Conservation (phyloP, 2,329 filamentous ascomycete species). For the Apiospora hydei region DNA sequence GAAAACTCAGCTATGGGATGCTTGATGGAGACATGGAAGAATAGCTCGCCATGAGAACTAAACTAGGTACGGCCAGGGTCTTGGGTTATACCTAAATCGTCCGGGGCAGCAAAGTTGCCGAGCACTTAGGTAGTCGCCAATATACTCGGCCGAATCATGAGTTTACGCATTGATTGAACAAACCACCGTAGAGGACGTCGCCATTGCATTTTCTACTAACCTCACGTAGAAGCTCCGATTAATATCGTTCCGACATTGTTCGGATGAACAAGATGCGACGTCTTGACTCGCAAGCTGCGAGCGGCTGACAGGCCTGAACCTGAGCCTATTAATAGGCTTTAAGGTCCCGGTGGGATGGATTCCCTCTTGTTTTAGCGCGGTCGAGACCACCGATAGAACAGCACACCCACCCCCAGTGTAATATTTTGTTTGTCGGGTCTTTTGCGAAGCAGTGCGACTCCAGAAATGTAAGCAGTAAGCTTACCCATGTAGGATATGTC, state of each 20-base stretch:
- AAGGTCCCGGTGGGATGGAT: slow-evolving; percentile 1
- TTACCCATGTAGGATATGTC: not conserved
- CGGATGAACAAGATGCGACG: not conserved
- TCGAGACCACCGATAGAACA: not conserved
- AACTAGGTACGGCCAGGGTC: no score
- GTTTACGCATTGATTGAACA: no score
- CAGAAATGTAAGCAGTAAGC: no score
- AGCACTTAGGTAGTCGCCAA: no score
- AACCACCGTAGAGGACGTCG: not conserved
- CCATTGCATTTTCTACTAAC: not conserved
- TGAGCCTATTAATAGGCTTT: not conserved
- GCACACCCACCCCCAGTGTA: not conserved
- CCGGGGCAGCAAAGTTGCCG: no score
- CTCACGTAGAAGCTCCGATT: not conserved
- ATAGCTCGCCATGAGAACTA: no score
- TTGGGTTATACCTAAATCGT: no score
- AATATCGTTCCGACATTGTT: not conserved
- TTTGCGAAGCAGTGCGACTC: not conserved
- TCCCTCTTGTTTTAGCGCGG: slow-evolving; percentile 3
- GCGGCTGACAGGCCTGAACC: not conserved
- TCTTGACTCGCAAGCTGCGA: not conserved
- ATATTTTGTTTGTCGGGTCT: not conserved
- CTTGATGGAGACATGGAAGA: no score
- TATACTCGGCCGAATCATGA: no score
- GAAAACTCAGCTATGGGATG: no score